phyloP scores from a whole-genome alignment of 495 filamentous ascomycete genomes.

The Aeminium ludgeri region DNA sequence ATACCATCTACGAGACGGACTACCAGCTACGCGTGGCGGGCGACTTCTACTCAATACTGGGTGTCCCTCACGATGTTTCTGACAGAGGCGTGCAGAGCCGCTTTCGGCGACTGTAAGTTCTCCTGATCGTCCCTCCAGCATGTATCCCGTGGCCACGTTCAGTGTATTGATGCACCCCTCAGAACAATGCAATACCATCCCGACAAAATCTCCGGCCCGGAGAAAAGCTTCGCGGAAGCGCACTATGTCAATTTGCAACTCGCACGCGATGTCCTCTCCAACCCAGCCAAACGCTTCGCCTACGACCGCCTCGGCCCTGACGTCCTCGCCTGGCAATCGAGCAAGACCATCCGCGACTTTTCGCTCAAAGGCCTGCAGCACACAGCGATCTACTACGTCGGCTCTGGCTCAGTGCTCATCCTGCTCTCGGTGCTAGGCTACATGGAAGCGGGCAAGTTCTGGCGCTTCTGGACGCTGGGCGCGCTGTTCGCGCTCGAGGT shows the following conservation, averaged over 20 bases:
- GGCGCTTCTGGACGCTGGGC: slow-evolving; percentile 69
- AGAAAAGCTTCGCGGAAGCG: slow-evolving; percentile 29
- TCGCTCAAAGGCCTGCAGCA: slow-evolving; percentile 44
- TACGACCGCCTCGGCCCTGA: slow-evolving; percentile 85
- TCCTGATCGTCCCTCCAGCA: background rate
- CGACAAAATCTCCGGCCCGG: slow-evolving; percentile 49
- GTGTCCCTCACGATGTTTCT: slow-evolving; percentile 46
- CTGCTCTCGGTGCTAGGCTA: slow-evolving; percentile 61
- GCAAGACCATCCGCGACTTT: slow-evolving; percentile 57
- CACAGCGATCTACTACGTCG: slow-evolving; percentile 47
- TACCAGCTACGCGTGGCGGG: slow-evolving; percentile 51
- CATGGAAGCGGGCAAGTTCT: slow-evolving; percentile 71
- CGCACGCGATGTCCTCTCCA: slow-evolving; percentile 65
- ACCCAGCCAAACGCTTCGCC: slow-evolving; percentile 69
- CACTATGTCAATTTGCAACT: slow-evolving; percentile 70
- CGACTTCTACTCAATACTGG: slow-evolving; percentile 63
- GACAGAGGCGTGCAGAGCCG: slow-evolving; percentile 67
- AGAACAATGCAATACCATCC: slow-evolving; percentile 69
- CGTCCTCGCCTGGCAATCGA: slow-evolving; percentile 44
- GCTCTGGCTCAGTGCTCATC: slow-evolving; percentile 43
- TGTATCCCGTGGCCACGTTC: background rate
- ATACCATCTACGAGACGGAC: slow-evolving; percentile 88
- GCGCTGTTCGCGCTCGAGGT: slow-evolving; percentile 57
- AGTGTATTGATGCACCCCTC: background rate
- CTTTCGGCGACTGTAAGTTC: slow-evolving; percentile 51